phyloP scores from a whole-genome alignment of 371 early-diverging fungal species.

The Phascolomyces articulosus region DNA sequence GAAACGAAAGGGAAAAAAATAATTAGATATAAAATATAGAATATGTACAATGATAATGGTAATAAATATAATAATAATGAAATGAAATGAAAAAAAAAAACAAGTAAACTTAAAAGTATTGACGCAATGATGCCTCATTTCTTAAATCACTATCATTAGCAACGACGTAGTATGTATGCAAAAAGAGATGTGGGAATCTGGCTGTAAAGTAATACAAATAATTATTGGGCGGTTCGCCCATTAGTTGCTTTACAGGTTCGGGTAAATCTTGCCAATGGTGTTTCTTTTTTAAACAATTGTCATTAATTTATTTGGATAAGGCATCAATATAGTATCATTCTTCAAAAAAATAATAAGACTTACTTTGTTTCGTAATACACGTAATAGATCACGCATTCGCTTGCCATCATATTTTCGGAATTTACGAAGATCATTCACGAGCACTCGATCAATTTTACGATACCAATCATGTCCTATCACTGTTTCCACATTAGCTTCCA shows the following conservation, averaged over 20 bases:
- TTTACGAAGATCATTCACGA: conserved; percentile 85
- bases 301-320: neutral
- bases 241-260: conserved; percentile 66
- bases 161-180: conserved; percentile 73
- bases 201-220: conserved; percentile 89
- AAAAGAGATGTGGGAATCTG: conserved; percentile 86
- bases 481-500: conserved; percentile 66
- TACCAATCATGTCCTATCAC: conserved; percentile 85
- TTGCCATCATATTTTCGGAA: conserved; percentile 91
- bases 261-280: conserved; percentile 96
- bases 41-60: too few relatives aligned
- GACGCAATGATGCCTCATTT: conserved; percentile 67
- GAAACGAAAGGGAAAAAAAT: neutral
- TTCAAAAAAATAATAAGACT: neutral
- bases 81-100: neutral
- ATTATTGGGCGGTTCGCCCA: conserved; percentile 90
- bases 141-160: conserved; percentile 55
- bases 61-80: neutral
- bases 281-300: conserved; percentile 60
- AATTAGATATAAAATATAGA: neutral
- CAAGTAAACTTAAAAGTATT: conserved; percentile 55
- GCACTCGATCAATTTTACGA: conserved; percentile 74
- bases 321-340: neutral
- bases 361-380: conserved; percentile 94
- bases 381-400: conserved; percentile 84